Conservation (phyloP, 2,329 filamentous ascomycete species). For the Penicillium sp. region DNA sequence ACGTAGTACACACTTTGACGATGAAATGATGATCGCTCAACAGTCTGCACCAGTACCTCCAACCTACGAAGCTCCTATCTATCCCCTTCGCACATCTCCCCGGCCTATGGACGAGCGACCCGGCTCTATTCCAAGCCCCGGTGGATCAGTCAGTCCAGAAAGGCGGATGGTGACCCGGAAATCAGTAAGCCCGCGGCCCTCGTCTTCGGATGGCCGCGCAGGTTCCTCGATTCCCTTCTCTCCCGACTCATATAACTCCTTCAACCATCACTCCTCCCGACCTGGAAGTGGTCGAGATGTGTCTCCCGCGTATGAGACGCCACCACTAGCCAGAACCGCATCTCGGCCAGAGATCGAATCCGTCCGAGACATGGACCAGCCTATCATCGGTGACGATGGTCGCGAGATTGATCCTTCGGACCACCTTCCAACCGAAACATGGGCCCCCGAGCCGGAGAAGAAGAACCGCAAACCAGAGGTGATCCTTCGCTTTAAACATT, state of each 20-base stretch:
- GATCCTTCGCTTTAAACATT: constrained; percentile 45
- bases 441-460: constrained; percentile 61
- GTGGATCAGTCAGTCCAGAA: constrained; percentile 33
- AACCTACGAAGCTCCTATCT: constrained; percentile 21
- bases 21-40: constrained; percentile 23
- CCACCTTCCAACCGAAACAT: constrained; percentile 59
- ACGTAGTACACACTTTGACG: constrained; percentile 25
- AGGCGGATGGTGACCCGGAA: constrained; percentile 47
- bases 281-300: constrained; percentile 31
- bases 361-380: constrained; percentile 44
- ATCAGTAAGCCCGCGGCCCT: constrained; percentile 56
- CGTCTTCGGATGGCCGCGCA: constrained; percentile 35
- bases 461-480: constrained; percentile 50
- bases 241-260: constrained; percentile 57
- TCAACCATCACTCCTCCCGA: constrained; percentile 48
- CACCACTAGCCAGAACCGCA: constrained; percentile 38
- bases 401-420: constrained; percentile 62
- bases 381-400: constrained; percentile 60
- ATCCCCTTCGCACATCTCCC: constrained; percentile 29
- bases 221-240: constrained; percentile 52
- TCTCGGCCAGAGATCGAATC: constrained; percentile 37
- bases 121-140: constrained; percentile 19
- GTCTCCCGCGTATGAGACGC: constrained; percentile 35
- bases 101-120: constrained; percentile 25
- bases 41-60: constrained; percentile 12